Base-by-base conservation (phyloP, 805 yeast genomes). In the Starmerella sirachaensis region DNA sequence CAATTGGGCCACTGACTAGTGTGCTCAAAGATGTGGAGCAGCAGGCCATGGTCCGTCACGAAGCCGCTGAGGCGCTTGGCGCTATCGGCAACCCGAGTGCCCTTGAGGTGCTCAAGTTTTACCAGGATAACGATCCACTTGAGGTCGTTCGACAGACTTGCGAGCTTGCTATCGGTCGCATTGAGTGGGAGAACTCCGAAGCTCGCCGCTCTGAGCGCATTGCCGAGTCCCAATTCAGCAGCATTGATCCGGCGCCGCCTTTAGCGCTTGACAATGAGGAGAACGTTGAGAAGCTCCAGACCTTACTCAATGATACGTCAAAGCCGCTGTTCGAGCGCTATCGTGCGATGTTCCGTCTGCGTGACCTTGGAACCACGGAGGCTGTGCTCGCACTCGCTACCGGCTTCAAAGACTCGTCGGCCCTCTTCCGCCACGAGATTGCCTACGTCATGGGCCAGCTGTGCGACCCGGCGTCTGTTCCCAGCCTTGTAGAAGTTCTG, bases 191-290 rank as follows among this genome's bases (percentile, higher is more conserved):
- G 59, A 71, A 76, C 56, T 73, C 85, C 28, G 78, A 73, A 39
- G 55, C 64, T 29, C 64, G 78, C 20, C 74, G 73, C 57, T 64
- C 66, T 5, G 97, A 91, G 59, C 62, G 62, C 17, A 64, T 88
- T 48, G 88, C 80, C 56, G 61, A 70, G 52, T 80, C 93, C 14
- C 70, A 80, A 26, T 88, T 81, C 63, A 69, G 79, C 21, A 81
- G 94, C 29, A 80, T 91, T 45, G 99, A 91, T 57, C 99, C 99
- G 31, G 98, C 99, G 18, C 99, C 99, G 38, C 97, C 99, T 7
- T 63, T 91, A 58, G 77, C 94, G n/a, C 55, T 75, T 31, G 43
- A 38, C 21, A 69, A 68, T 35, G 64, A 65, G 32, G 72, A 72
- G 50, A 71, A 76, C 53, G 68, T 88, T 32, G 75, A 67, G 14